Evolutionary conservation across 768 basidiomycete species (phyloP).

Genomic region (Pulveroboletus sp.): DNA sequence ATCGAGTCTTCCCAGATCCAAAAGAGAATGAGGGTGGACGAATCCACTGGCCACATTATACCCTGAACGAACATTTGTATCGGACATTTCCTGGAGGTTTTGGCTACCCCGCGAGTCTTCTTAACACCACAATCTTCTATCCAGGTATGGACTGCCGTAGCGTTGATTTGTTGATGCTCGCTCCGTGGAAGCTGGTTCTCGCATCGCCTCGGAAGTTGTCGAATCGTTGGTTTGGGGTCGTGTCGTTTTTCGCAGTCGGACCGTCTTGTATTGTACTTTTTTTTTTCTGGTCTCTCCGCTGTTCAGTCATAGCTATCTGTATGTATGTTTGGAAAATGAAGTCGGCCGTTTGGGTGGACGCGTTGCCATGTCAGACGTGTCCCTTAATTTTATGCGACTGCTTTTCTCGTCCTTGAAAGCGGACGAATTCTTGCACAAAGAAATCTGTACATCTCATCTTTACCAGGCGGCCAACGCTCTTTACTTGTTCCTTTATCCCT

Average conservation of each 20-base stretch:
- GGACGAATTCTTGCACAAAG: conserved; percentile 17
- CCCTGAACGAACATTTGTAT: conserved; percentile 43
- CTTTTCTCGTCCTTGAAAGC: conserved; percentile 11
- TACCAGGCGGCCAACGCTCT: conserved; percentile 19
- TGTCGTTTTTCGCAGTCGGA: conserved; percentile 32
- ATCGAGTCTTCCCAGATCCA: conserved; percentile 48
- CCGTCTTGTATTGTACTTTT: conserved; percentile 35
- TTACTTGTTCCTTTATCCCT: conserved; percentile 23
- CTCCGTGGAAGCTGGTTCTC: conserved; percentile 28
- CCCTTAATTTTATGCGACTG: conserved; percentile 19
- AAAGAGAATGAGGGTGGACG: conserved; percentile 76
- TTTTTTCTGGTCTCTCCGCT: conserved; percentile 11
- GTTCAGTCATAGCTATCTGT: conserved; percentile 28
- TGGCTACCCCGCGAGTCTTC: conserved; percentile 21
- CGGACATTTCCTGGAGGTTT: conserved; percentile 18
- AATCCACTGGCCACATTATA: conserved; percentile 47
- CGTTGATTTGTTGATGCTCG: conserved; percentile 25
- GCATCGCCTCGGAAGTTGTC: conserved; percentile 29
- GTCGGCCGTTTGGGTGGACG: background rate
- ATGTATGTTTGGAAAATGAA: conserved; percentile 31
- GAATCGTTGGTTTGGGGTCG: conserved; percentile 33
- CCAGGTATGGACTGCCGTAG: conserved; percentile 29
- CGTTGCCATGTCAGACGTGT: conserved; percentile 29
- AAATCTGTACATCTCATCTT: conserved; percentile 13
- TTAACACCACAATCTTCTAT: conserved; percentile 24